Evolutionary conservation across 2,329 filamentous ascomycete genomes (phyloP), one percentile per base, ranked within the genome.

Genomic region (Penicillium sp.): DNA sequence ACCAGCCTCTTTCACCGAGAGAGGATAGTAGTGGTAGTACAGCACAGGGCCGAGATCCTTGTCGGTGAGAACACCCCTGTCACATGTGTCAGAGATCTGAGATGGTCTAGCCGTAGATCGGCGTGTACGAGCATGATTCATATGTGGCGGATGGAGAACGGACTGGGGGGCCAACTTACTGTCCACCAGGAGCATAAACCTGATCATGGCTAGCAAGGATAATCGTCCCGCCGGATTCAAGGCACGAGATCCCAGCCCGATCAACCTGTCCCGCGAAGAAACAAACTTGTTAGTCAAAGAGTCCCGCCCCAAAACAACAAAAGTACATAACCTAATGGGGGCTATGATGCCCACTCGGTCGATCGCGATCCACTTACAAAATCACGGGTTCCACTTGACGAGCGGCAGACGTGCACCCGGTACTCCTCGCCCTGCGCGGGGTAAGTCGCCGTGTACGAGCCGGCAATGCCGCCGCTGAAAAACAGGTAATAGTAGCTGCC

Each of bases 131-230:
- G n/a, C 12, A 12, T 7, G 14, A 12, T 20, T 22, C 25, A 25
- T 7, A n/a, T 31, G 49, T n/a, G 12, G 17, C 15, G 31, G n/a
- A 31, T 2, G 14, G 25, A 12, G 22, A n/a, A 28, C 14, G 47
- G 12, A 15, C 14, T 31, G 6, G 37, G 37, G 20, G 6, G 31
- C 1, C 42, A 25, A 88, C 81, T 53, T 83, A 85, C 72, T 89
- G 86, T 35, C 87, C 87, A 58, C 88, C 88, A 5, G 88, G 88
- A 17, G 83, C 88, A 65, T 89, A 90, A 0, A 89, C 80, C 45
- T 76, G 82, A 5, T 75, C 84, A 64, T 90, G 86, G 20, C 81
- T 84, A 57, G 82, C 79, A 0, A 90, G 79, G 1, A 90, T 81
- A 1, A 84, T 78, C 0, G 84, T 87, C 1, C 88, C 88, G 5